phyloP scores from a whole-genome alignment of 2,329 filamentous ascomycete species.

The Ceratocystis colombiana region DNA sequence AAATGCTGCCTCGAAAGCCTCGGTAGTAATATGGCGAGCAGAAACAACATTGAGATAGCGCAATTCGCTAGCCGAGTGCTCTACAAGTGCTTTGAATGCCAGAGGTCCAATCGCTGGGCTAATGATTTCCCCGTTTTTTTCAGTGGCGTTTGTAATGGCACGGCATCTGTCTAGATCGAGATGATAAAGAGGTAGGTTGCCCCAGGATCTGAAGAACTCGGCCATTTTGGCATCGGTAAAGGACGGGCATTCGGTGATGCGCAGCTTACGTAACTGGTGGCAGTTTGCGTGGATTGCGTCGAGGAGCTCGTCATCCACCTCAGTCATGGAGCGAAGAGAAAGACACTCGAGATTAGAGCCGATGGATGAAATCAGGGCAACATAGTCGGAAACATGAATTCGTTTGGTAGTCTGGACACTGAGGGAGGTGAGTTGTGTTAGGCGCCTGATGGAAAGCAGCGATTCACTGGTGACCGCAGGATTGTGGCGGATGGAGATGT shows the following conservation, averaged over 20 bases:
- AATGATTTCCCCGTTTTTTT: constrained; percentile 30
- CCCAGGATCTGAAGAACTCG: constrained; percentile 64
- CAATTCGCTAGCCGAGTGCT: constrained; percentile 61
- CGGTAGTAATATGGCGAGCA: constrained; percentile 67
- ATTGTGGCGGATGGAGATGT: constrained; percentile 74
- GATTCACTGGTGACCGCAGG: constrained; percentile 59
- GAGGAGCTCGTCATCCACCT: constrained; percentile 60
- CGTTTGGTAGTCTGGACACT: constrained; percentile 56
- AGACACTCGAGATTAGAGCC: constrained; percentile 64
- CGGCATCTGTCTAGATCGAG: constrained; percentile 71
- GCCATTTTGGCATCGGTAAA: constrained; percentile 67
- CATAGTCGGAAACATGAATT: constrained; percentile 48
- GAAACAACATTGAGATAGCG: constrained; percentile 65
- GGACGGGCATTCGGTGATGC: constrained; percentile 64
- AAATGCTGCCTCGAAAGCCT: constrained; percentile 68
- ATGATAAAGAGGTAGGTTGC: constrained; percentile 58
- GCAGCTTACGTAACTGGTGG: constrained; percentile 59
- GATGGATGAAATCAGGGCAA: constrained; percentile 50
- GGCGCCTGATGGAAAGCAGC: constrained; percentile 51
- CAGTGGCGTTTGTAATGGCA: constrained; percentile 51
- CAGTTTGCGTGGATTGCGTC: constrained; percentile 62
- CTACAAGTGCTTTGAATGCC: constrained; percentile 74
- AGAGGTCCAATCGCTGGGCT: constrained; percentile 62
- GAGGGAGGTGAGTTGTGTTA: constrained; percentile 61
- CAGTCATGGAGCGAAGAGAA: constrained; percentile 59